These are phyloP conservation scores for Paramecium sonneborni DNA, from an alignment of 73 alveolate genomes.

Conservation along the genomic window DNA sequence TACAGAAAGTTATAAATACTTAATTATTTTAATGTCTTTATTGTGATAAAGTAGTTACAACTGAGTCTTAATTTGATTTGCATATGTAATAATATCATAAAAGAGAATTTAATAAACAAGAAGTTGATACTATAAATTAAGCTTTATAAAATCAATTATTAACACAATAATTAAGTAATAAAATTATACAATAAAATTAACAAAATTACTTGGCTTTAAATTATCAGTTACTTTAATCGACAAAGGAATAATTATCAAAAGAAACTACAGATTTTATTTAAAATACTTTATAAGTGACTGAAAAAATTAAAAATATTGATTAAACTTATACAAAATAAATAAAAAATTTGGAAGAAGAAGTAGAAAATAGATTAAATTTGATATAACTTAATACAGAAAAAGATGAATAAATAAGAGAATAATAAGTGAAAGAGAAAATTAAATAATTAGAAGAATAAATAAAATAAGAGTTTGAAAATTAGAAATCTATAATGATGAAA, in stretches of 20 bases:
- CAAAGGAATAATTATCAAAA: neutral
- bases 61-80: neutral
- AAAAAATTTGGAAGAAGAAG: neutral
- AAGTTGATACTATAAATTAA: neutral
- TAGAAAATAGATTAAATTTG: neutral
- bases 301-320: neutral
- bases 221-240: neutral
- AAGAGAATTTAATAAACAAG: neutral
- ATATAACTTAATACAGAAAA: neutral
- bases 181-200: neutral
- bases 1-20: neutral
- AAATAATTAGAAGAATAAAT: neutral
- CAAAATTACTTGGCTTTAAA: neutral
- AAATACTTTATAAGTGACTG: neutral
- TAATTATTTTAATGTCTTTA: neutral
- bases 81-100: constrained; percentile 4
- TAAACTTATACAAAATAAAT: neutral
- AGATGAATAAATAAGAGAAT: constrained; percentile 9
- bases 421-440: neutral
- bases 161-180: neutral
- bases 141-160: neutral
- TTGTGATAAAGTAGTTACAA: constrained; percentile 4
- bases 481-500: neutral
- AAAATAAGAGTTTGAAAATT: neutral
- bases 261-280: neutral